These are phyloP conservation scores for Trypanosoma conorhini DNA, from an alignment of 208 protist species.

Conservation along the genomic window DNA sequence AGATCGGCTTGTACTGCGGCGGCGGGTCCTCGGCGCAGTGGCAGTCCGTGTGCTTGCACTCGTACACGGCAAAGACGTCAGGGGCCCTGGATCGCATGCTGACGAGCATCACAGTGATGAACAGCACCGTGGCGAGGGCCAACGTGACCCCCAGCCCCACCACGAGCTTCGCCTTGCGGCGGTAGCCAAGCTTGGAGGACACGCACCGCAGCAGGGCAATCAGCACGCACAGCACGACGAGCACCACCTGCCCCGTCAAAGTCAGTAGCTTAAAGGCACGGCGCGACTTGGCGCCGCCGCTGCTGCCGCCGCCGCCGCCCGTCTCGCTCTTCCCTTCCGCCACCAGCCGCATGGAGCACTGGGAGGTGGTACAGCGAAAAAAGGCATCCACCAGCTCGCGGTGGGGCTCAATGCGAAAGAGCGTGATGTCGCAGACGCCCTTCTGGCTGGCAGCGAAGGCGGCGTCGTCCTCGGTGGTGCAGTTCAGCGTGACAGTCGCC, in stretches of 20 bases:
- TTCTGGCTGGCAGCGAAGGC: slow-evolving; percentile 38
- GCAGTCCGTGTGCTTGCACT: slow-evolving; percentile 66
- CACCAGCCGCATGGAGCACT: slow-evolving; percentile 53
- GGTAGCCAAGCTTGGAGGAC: slow-evolving; percentile 35
- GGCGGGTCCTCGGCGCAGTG: slow-evolving; percentile 71
- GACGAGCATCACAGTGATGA: slow-evolving; percentile 64
- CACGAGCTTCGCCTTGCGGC: slow-evolving; percentile 38
- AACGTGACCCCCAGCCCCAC: slow-evolving; percentile 35
- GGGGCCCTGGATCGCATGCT: slow-evolving; percentile 40
- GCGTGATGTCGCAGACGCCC: slow-evolving; percentile 53
- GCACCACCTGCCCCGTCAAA: slow-evolving; percentile 37
- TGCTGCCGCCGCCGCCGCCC: slow-evolving; percentile 7
- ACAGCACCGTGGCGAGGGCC: slow-evolving; percentile 39
- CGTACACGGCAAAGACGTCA: slow-evolving; percentile 44
- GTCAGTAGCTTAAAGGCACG: slow-evolving; percentile 37
- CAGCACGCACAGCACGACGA: slow-evolving; percentile 52
- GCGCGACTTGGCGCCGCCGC: slow-evolving; percentile 4
- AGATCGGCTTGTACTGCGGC: slow-evolving; percentile 55
- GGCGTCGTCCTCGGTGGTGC: slow-evolving; percentile 43
- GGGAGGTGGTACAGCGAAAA: slow-evolving; percentile 57
- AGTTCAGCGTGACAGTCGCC: slow-evolving; percentile 66
- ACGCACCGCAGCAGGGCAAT: slow-evolving; percentile 52
- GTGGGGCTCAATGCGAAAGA: slow-evolving; percentile 78
- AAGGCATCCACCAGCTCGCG: slow-evolving; percentile 71
- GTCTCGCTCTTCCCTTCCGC: slow-evolving; percentile 22